phyloP scores from a whole-genome alignment of 2,329 filamentous ascomycete genomes.

The Calonectria crousiana region DNA sequence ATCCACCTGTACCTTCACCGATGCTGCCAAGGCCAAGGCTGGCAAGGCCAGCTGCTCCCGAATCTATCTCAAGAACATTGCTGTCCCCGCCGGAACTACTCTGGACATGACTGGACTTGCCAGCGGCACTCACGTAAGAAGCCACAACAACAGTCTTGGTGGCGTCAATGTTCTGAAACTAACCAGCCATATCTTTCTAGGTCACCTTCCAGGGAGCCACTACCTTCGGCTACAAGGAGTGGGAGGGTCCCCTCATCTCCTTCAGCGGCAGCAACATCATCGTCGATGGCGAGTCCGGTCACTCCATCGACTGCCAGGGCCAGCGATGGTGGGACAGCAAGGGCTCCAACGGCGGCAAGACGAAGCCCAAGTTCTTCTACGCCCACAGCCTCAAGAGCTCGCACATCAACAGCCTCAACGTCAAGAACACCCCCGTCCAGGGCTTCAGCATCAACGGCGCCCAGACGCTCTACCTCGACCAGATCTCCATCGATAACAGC shows the following conservation, averaged over 20 bases:
- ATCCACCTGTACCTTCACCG: constrained; percentile 65
- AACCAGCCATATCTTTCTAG: neutral
- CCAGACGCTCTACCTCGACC: constrained; percentile 49
- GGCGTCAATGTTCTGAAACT: neutral
- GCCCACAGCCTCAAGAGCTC: constrained; percentile 55
- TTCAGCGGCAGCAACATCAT: constrained; percentile 69
- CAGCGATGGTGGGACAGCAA: constrained; percentile 71
- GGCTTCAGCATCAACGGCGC: constrained; percentile 54
- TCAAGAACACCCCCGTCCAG: constrained; percentile 57
- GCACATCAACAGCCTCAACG: constrained; percentile 52
- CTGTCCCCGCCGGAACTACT: constrained; percentile 68
- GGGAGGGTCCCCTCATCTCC: constrained; percentile 73
- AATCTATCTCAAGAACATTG: constrained; percentile 65
- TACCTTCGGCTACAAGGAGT: constrained; percentile 74
- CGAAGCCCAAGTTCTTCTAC: constrained; percentile 72
- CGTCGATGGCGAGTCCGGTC: constrained; percentile 62
- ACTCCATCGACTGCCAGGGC: constrained; percentile 68
- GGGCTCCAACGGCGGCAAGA: constrained; percentile 70
- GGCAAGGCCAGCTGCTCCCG: constrained; percentile 64
- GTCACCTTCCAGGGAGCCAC: constrained; percentile 74
- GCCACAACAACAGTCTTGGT: neutral
- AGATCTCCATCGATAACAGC: constrained; percentile 54
- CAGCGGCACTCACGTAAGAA: constrained; percentile 56
- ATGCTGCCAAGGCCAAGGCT: constrained; percentile 59
- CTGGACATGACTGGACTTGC: constrained; percentile 68